Percentiles rank a stretch among this genome's conserved stretches.
Conservation (phyloP, 2,329 filamentous ascomycete genomes). For the Nakataea oryzae region DNA sequence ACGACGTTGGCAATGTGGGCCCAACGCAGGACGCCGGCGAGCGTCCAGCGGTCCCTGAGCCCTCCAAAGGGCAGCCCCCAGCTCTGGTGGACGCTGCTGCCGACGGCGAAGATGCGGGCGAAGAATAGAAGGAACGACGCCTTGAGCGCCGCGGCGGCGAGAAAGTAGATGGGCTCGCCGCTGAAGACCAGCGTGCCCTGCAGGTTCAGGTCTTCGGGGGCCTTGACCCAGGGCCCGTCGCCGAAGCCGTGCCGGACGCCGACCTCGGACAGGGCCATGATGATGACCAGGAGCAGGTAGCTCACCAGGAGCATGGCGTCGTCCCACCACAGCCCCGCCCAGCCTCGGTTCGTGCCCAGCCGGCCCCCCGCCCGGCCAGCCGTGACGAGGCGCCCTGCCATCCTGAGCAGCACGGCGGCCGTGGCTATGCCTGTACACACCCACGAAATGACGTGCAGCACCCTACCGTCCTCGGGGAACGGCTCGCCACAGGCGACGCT, state of each 20-base stretch:
- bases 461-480: neutral
- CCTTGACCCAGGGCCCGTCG: neutral
- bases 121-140: neutral
- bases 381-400: neutral
- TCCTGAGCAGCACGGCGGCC: neutral
- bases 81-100: neutral
- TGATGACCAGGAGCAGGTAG: neutral
- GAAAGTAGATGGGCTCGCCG: neutral
- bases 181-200: neutral
- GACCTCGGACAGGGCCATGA: neutral
- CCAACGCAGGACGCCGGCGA: neutral
- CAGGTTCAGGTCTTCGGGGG: neutral
- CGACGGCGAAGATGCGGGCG: slow-evolving; percentile 1
- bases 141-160: neutral
- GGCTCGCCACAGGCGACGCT: neutral
- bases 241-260: neutral
- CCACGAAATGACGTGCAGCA: neutral
- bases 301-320: neutral
- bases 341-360: neutral
- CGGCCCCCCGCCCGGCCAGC: neutral
- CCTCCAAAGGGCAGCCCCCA: neutral
- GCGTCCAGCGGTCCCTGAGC: neutral
- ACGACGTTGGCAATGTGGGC: neutral
- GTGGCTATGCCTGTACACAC: neutral
- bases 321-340: neutral